Evolutionary conservation across 768 basidiomycete genomes (phyloP), one percentile per base, ranked within the genome.

Genomic region (Trametes cinnabarina): DNA sequence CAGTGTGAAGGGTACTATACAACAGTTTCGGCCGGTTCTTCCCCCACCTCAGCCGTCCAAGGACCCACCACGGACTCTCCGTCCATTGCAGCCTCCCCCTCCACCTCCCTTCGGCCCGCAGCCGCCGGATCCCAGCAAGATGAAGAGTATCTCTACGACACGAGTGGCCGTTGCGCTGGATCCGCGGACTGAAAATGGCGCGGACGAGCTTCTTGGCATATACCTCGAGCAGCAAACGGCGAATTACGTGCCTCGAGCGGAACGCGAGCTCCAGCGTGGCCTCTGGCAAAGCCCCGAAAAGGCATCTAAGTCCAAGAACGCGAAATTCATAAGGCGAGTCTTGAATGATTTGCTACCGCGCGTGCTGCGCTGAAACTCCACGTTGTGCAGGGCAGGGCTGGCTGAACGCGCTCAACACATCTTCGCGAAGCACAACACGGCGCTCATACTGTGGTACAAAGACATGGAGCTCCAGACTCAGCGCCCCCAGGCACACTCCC

Each of bases 221-320:
- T 75, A 84, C 43, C 68, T 86, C 15, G 79, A 77, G 48, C 79
- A 83, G 60, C 73, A 80, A 37, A 71, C 71, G 0, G 67, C 67
- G 57, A 73, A 47, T 51, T 78, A 62, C 68, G 75, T 66, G 2
- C 73, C 74, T 8, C 62, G 68, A 12, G 68, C 70, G 15, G 74
- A 76, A 44, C 67, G 65, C 2, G 75, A 80, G 61, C 66, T 74
- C 1, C 72, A 72, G 11, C 77, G 82, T n/a, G 85, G 83, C 1
- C 63, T 87, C 37, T 76, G 77, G 58, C 64, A 84, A 51, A 87
- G 84, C 68, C 86, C 86, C 0, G 77, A 82, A 62, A 87, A 86
- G 69, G 71, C 71, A 53, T 53, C 53, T 20, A 71, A 71, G 35
- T 74, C 72, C 15, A 79, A 77, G 65, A 74, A 71, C 25, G 68